Conservation (phyloP, 345 rosid genomes). For the Eucalyptus curtisii region DNA sequence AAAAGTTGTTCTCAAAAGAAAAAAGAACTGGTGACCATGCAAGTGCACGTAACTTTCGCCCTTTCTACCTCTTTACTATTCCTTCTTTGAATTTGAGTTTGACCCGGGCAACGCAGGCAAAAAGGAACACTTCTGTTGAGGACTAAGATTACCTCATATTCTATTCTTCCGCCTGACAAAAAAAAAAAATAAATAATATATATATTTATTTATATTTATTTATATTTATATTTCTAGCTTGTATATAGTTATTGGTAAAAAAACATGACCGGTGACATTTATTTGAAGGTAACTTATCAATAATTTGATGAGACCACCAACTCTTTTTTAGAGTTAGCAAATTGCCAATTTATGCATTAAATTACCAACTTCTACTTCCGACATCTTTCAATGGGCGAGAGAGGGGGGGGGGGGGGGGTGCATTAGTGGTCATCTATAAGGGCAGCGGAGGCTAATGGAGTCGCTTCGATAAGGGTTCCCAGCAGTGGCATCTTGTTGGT, state of each 20-base stretch:
- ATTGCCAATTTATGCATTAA: background rate
- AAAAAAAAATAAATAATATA: too few species aligned
- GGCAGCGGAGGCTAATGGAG: background rate
- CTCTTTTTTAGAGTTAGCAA: background rate
- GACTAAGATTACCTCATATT: background rate
- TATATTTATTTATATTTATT: too few species aligned
- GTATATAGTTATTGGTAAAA: background rate
- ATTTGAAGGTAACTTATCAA: background rate
- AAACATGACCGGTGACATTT: too few species aligned
- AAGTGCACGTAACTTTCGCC: background rate
- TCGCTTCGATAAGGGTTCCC: background rate
- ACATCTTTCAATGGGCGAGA: background rate
- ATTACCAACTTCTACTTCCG: background rate
- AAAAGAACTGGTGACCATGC: background rate
- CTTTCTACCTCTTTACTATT: background rate
- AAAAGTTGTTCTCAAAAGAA: background rate
- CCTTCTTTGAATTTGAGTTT: background rate
- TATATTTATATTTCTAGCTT: background rate
- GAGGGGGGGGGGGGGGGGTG: accelerated
- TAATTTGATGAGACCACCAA: background rate
- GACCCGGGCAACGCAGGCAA: background rate
- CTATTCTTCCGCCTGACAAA: background rate
- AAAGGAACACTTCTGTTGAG: background rate
- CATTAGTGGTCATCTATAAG: background rate
- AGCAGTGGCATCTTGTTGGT: background rate